Base-by-base conservation (phyloP, 805 yeast species). In the Kluyveromyces aestuarii region DNA sequence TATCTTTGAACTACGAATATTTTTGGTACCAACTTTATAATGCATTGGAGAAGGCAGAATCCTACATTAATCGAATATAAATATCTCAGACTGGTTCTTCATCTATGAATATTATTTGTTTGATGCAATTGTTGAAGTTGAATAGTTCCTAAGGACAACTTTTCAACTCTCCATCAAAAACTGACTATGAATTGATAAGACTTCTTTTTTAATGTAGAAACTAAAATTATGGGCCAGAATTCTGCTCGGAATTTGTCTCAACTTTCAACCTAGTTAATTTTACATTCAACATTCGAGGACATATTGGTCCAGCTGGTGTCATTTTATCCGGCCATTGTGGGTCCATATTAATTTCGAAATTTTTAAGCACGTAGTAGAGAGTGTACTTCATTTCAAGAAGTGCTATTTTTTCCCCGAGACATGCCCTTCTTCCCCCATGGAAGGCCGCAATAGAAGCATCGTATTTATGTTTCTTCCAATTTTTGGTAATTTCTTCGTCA, bases 391-490 rank as follows among this genome's bases (percentile, higher is more conserved):
- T 61, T 54, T 77, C 78, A 38, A 62, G 59, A 8, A 79, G 60
- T 1, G 82, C 83, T 58, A 76, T 71, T 53, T 75, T 74, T 54
- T 80, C 84, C 6, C 84, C 84, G 17, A 80, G 59, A 58, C 84
- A 80, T 0, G 82, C 82, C 41, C 84, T 62, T 52, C 68, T 74
- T 9, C 83, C 73, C 7, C 84, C 84, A 58, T 79, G 84, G 52
- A 79, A 79, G 0, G 81, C 72, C 3, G 79, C 73, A 16, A 79
- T 57, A 8, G 66, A 68, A 8, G 75, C 70, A n/a, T 58, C 60
- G 40, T 74, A 66, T 55, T 79, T 79, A 8, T 76, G 69, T 14
- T 52, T 54, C 37, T 66, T 65, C 67, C 75, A 80, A 14, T 59
- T 69, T 19, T 54, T 57, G 35, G 58, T 56, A 2, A 79, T 66